phyloP scores from a whole-genome alignment of 148 eudicot genomes.

The Rhododendron vialii region DNA sequence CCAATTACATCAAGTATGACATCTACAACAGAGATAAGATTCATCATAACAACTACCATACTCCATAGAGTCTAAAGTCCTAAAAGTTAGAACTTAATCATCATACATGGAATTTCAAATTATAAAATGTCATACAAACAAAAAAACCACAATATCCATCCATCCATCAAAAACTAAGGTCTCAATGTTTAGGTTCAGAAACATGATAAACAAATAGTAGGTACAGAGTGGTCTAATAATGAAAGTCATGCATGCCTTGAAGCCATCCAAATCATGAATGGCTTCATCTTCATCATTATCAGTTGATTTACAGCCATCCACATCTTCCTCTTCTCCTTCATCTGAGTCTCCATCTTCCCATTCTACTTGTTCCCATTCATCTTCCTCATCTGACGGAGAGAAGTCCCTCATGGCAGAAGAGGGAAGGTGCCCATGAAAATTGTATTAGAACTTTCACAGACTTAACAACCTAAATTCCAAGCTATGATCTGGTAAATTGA shows the following conservation, averaged over 20 bases:
- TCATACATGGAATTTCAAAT: not conserved
- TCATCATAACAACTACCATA: too few relatives aligned
- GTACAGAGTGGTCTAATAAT: not conserved
- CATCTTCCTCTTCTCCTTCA: not conserved
- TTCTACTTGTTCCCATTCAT: not conserved
- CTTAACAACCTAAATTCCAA: not conserved
- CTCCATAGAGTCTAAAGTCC: too few relatives aligned
- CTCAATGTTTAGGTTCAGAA: not conserved
- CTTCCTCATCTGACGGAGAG: not conserved
- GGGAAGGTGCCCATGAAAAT: not conserved
- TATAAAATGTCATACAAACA: not conserved
- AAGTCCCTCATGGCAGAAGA: not conserved
- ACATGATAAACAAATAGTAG: not conserved
- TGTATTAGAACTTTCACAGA: not conserved
- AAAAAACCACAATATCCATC: not conserved
- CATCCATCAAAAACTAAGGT: not conserved
- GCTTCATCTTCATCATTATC: not conserved
- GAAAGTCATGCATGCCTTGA: not conserved
- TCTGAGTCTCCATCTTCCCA: not conserved
- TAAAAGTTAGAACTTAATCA: too few relatives aligned
- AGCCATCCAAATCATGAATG: not conserved
- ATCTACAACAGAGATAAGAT: too few relatives aligned
- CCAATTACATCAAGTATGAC: too few relatives aligned
- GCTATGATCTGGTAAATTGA: not conserved
- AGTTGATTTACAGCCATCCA: not conserved